phyloP scores from a whole-genome alignment of 495 filamentous ascomycete species.

The Pseudomonodictys pantanalensis region DNA sequence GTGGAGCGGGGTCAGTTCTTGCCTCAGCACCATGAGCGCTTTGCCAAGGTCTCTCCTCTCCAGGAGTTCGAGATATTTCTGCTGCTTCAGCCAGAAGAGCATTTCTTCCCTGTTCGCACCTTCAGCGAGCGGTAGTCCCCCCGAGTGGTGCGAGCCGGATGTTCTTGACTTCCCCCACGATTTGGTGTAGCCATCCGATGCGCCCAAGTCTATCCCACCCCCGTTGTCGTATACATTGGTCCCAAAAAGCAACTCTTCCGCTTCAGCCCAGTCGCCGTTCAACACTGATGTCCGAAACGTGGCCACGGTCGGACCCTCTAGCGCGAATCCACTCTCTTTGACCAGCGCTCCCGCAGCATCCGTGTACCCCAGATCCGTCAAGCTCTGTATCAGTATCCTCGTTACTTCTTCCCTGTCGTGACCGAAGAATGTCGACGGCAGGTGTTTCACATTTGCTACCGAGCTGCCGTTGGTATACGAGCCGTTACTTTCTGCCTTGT shows the following conservation, averaged over 20 bases:
- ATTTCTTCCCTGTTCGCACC: constrained; percentile 59
- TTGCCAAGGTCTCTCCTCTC: constrained; percentile 68
- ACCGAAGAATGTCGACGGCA: constrained; percentile 59
- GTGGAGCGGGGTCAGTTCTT: constrained; percentile 84
- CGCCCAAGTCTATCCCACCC: constrained; percentile 47
- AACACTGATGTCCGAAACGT: constrained; percentile 80
- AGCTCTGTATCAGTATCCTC: constrained; percentile 84
- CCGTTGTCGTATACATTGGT: constrained; percentile 47
- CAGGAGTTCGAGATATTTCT: constrained; percentile 92
- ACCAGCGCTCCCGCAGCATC: constrained; percentile 68
- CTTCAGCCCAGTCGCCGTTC: constrained; percentile 77
- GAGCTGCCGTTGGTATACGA: constrained; percentile 50
- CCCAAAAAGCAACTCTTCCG: constrained; percentile 75
- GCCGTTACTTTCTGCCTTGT: constrained; percentile 35
- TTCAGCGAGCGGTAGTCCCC: constrained; percentile 53
- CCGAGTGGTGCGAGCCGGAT: constrained; percentile 14
- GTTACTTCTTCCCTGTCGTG: constrained; percentile 94
- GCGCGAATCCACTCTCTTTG: constrained; percentile 79
- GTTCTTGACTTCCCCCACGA: constrained; percentile 18
- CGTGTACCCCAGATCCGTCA: constrained; percentile 83
- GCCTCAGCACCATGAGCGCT: constrained; percentile 76
- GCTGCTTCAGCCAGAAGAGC: constrained; percentile 79
- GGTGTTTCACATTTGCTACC: constrained; percentile 38
- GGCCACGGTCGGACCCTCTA: constrained; percentile 82
- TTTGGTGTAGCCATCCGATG: constrained; percentile 15